Evolutionary conservation across 176 grass and related monocot species (phyloP).

Genomic region (Cenchrus americanus): DNA sequence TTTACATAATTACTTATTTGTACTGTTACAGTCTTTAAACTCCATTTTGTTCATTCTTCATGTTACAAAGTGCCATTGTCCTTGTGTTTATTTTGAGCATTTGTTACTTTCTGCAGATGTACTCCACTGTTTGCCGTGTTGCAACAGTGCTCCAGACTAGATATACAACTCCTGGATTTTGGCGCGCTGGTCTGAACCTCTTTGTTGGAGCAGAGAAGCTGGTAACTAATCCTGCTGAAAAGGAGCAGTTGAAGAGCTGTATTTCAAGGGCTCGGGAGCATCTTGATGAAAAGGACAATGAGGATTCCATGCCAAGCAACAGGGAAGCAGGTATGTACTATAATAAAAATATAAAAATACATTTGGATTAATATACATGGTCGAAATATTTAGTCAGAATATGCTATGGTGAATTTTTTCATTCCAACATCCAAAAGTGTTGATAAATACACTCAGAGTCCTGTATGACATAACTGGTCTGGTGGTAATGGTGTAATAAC

Average conservation of each 20-base stretch:
- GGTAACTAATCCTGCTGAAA: constrained; percentile 58
- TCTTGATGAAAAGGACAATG: constrained; percentile 73
- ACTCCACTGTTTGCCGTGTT: constrained; percentile 73
- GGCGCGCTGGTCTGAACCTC: constrained; percentile 79
- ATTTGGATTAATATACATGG: neutral
- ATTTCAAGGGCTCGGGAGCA: constrained; percentile 71
- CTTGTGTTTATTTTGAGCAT: constrained; percentile 18
- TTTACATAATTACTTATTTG: constrained; percentile 29
- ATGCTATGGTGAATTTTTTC: neutral
- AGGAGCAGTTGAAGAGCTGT: constrained; percentile 68
- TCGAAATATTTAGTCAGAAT: neutral
- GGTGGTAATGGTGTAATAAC: constrained; percentile 16
- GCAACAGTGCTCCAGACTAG: constrained; percentile 85
- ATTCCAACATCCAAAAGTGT: neutral
- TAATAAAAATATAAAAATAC: constrained; percentile 35
- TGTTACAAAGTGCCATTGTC: neutral
- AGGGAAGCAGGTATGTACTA: constrained; percentile 62
- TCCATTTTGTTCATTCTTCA: neutral
- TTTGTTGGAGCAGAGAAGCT: constrained; percentile 74
- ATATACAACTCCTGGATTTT: constrained; percentile 89
- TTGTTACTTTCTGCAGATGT: constrained; percentile 55
- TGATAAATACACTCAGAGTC: neutral
- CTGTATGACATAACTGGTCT: constrained; percentile 5
- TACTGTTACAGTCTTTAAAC: neutral
- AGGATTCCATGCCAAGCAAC: constrained; percentile 57